These are phyloP conservation scores for Aspergillus affinis DNA, from an alignment of 495 filamentous ascomycete species.

Conservation along the genomic window DNA sequence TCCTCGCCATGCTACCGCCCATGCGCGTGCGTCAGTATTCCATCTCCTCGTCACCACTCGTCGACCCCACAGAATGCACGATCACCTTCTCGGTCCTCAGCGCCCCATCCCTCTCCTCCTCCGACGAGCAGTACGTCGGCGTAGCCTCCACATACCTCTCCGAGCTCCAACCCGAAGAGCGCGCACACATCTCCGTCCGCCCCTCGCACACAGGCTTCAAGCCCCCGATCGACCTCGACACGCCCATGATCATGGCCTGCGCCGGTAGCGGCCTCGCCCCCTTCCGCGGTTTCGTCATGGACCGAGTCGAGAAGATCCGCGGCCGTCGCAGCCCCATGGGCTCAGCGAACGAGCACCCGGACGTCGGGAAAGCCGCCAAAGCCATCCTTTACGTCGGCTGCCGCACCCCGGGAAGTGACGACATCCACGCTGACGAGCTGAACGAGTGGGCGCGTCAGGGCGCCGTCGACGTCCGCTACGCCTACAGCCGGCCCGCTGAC, in stretches of 20 bases:
- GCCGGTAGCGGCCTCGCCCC: constrained; percentile 61
- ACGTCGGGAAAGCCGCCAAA: constrained; percentile 44
- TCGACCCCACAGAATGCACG: constrained; percentile 54
- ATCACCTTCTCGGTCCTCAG: constrained; percentile 68
- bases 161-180: constrained; percentile 56
- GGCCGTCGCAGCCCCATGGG: constrained; percentile 37
- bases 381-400: constrained; percentile 68
- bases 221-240: constrained; percentile 57
- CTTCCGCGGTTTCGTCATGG: constrained; percentile 70
- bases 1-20: constrained; percentile 68
- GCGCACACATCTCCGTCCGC: constrained; percentile 60
- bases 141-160: constrained; percentile 62
- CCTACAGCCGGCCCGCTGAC: constrained; percentile 48
- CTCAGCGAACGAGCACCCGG: constrained; percentile 11
- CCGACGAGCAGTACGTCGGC: constrained; percentile 45
- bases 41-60: constrained; percentile 73
- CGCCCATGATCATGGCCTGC: constrained; percentile 66
- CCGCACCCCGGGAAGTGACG: constrained; percentile 54
- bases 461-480: constrained; percentile 57
- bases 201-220: constrained; percentile 62
- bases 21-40: constrained; percentile 77
- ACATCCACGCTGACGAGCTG: constrained; percentile 61
- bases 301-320: constrained; percentile 57
- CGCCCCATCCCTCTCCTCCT: constrained; percentile 48
- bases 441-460: constrained; percentile 55